Evolutionary conservation across 2,329 filamentous ascomycete species (phyloP).

Genomic region (Aspergillus udagawae): DNA sequence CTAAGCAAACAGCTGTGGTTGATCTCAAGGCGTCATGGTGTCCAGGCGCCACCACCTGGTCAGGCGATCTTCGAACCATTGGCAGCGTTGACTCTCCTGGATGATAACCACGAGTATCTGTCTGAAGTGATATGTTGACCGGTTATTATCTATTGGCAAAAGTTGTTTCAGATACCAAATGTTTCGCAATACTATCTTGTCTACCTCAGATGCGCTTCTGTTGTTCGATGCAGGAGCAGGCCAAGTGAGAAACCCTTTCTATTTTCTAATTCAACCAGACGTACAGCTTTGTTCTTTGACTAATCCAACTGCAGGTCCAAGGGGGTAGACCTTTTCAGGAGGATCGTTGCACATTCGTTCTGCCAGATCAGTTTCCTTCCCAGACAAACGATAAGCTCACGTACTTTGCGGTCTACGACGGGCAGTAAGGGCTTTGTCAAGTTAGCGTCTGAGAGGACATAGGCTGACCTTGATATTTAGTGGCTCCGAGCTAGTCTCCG

Average conservation of each 20-base stretch:
- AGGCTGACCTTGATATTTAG: constrained; percentile 12
- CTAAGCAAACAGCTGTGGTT: not conserved
- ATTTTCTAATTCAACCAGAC: not conserved
- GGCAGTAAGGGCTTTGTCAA: constrained; percentile 25
- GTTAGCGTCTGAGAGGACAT: not conserved
- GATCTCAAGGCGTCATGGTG: constrained; percentile 19
- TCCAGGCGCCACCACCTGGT: constrained; percentile 23
- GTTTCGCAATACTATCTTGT: constrained; percentile 21
- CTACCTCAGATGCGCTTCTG: constrained; percentile 21
- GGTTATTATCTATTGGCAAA: not conserved
- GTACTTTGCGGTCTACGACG: constrained; percentile 33
- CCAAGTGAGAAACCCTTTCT: constrained; percentile 15
- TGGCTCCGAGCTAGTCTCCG: constrained; percentile 29
- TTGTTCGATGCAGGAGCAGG: constrained; percentile 30
- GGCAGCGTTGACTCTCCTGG: not conserved
- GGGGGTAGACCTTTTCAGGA: constrained; percentile 28
- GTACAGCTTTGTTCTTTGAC: not conserved
- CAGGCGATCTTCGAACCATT: not conserved
- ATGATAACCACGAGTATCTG: not conserved
- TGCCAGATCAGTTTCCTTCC: constrained; percentile 28
- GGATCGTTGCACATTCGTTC: constrained; percentile 27
- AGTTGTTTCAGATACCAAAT: constrained; percentile 8
- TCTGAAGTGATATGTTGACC: not conserved
- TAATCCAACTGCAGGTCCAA: constrained; percentile 20
- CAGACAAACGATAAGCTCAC: constrained; percentile 25